Evolutionary conservation across 1,284 basidiomycete genomes (phyloP).

Genomic region (Mycena sp.): DNA sequence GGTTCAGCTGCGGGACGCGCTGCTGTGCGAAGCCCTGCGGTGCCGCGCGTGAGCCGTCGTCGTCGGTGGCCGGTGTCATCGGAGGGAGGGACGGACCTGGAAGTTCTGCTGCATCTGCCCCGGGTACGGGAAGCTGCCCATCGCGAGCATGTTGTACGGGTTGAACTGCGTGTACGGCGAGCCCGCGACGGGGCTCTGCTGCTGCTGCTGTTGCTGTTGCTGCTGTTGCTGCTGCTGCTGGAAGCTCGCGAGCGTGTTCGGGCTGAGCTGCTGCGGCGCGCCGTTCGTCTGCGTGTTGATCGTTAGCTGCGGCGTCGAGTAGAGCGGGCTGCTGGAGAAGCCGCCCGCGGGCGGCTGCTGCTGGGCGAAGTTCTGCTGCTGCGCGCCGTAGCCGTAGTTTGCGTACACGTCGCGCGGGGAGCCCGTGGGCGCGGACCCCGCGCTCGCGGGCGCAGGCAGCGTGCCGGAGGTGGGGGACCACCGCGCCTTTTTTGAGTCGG

Average conservation of each 20-base stretch:
- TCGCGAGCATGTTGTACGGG: conserved; percentile 79
- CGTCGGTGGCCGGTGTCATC: background rate
- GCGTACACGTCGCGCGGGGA: conserved; percentile 74
- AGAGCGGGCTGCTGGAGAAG: conserved; percentile 57
- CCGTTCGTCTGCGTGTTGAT: conserved; percentile 68
- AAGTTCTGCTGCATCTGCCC: conserved; percentile 72
- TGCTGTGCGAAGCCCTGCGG: conserved; percentile 44
- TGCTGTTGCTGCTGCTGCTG: conserved; percentile 59
- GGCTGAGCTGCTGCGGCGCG: conserved; percentile 69
- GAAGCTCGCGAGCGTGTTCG: conserved; percentile 61
- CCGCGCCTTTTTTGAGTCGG: conserved; percentile 87
- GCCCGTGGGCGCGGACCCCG: conserved; percentile 42
- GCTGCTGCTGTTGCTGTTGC: conserved; percentile 53
- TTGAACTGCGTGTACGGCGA: conserved; percentile 60
- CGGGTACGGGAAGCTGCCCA: conserved; percentile 81
- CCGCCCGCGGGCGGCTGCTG: conserved; percentile 59
- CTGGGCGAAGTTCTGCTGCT: conserved; percentile 74
- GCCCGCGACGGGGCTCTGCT: conserved; percentile 42
- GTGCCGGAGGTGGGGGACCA: conserved; percentile 61
- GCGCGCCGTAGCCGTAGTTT: conserved; percentile 85
- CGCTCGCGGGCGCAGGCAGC: conserved; percentile 43
- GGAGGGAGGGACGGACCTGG: conserved; percentile 55
- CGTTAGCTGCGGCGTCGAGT: conserved; percentile 71
- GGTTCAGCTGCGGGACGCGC: conserved; percentile 72
- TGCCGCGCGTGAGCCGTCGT: conserved; percentile 18